Evolutionary conservation across 1,284 basidiomycete species (phyloP).

Genomic region (Ustilago nuda): DNA sequence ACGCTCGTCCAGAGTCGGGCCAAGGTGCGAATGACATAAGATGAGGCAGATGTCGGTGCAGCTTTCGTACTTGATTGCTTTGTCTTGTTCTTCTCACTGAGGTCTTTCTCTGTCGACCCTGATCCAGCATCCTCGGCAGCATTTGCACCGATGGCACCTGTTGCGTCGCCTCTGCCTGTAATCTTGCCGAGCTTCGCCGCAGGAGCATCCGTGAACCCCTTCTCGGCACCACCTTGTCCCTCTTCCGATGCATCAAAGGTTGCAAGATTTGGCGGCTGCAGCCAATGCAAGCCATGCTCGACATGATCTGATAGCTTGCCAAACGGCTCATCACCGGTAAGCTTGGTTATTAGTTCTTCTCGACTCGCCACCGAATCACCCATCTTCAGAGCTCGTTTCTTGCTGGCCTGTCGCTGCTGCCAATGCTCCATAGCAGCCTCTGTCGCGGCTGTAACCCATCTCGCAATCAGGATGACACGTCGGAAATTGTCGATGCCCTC

Average conservation of each 20-base stretch:
- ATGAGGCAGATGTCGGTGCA: not conserved
- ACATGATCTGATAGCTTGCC: constrained; percentile 19
- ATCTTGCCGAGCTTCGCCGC: constrained; percentile 29
- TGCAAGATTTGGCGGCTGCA: constrained; percentile 29
- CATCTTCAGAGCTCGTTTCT: not conserved
- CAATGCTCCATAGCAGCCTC: constrained; percentile 44
- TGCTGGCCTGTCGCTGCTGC: constrained; percentile 19
- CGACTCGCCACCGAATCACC: not conserved
- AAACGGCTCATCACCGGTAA: constrained; percentile 32
- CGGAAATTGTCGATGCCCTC: constrained; percentile 50
- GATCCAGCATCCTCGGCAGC: constrained; percentile 21
- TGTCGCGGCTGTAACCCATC: constrained; percentile 38
- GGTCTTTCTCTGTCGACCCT: not conserved
- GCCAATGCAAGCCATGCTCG: constrained; percentile 16
- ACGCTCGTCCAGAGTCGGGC: constrained; percentile 15
- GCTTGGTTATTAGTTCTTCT: constrained; percentile 11
- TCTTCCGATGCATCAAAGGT: constrained; percentile 20
- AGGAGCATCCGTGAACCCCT: constrained; percentile 7
- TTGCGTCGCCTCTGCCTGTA: constrained; percentile 36
- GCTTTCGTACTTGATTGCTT: not conserved
- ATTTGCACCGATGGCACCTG: constrained; percentile 30
- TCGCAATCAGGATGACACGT: constrained; percentile 38
- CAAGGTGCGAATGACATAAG: not conserved
- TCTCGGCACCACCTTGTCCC: constrained; percentile 7
- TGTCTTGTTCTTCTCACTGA: not conserved